phyloP scores from a whole-genome alignment of 306 rosid species.

The Dryas alaskensis region DNA sequence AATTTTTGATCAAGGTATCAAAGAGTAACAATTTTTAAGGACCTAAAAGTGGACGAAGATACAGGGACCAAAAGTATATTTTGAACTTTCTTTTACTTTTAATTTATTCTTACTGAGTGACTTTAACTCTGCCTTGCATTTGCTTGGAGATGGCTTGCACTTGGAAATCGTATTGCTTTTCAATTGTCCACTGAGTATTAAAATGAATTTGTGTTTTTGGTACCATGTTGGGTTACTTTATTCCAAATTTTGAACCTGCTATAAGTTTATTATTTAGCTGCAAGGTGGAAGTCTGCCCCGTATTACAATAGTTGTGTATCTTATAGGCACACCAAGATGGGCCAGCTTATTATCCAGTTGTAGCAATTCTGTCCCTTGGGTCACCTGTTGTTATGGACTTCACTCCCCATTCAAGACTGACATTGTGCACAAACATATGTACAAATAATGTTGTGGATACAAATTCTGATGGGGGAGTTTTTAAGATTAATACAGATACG shows the following conservation, averaged over 20 bases:
- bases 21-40: not conserved
- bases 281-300: not conserved
- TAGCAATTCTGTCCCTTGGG: slow-evolving; percentile 83
- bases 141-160: not conserved
- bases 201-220: not conserved
- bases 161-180: not conserved
- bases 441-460: slow-evolving; percentile 24
- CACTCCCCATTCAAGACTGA: slow-evolving; percentile 77
- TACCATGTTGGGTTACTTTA: not conserved
- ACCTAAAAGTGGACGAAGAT: not conserved
- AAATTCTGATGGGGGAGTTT: slow-evolving; percentile 32
- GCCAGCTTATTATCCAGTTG: slow-evolving; percentile 88
- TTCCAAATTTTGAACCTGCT: not conserved
- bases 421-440: slow-evolving; percentile 24
- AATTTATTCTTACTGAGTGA: not conserved
- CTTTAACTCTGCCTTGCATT: not conserved
- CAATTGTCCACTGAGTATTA: not conserved
- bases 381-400: slow-evolving; percentile 86
- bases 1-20: not conserved
- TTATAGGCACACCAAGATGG: slow-evolving; percentile 90
- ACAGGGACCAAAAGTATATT: not conserved
- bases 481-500: slow-evolving; percentile 34
- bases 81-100: not conserved
- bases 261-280: not conserved
- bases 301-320: slow-evolving; percentile 16